A percentile compares a stretch with the other conserved stretches of the same genome.
These are phyloP conservation scores for Candida pseudofarinosa DNA, from an alignment of 805 yeast genomes.

Conservation along the genomic window DNA sequence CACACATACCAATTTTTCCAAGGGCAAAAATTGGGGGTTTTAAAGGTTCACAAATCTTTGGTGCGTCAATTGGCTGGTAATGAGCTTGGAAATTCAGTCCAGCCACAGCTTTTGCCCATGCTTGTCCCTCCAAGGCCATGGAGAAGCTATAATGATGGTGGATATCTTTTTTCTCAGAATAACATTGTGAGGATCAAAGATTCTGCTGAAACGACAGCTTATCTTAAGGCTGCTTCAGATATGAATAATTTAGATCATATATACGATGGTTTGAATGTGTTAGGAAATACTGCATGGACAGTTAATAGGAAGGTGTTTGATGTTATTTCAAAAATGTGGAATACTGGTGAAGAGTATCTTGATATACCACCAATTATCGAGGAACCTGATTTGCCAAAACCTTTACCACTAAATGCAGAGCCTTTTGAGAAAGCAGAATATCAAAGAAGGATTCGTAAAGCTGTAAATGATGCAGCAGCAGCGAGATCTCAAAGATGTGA, in stretches of 20 bases:
- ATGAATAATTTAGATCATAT: constrained; percentile 61
- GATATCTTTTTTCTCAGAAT: constrained; percentile 64
- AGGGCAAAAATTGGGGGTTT: constrained; percentile 78
- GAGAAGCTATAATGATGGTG: constrained; percentile 80
- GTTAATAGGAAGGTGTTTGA: constrained; percentile 69
- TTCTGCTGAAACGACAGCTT: constrained; percentile 86
- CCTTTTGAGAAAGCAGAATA: constrained; percentile 69
- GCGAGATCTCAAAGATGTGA: constrained; percentile 89
- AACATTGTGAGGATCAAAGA: constrained; percentile 72
- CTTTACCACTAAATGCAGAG: constrained; percentile 64
- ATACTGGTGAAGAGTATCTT: constrained; percentile 70
- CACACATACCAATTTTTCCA: constrained; percentile 80
- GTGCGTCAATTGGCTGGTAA: constrained; percentile 66
- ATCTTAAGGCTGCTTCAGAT: constrained; percentile 78
- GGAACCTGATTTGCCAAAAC: constrained; percentile 43
- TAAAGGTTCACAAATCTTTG: constrained; percentile 69
- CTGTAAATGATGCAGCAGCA: constrained; percentile 58
- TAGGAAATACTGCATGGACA: constrained; percentile 92
- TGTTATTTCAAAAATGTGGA: constrained; percentile 79
- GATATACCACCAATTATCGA: constrained; percentile 55
- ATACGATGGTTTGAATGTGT: constrained; percentile 75
- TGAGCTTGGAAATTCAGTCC: constrained; percentile 57
- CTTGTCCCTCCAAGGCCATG: constrained; percentile 85
- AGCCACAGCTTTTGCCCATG: constrained; percentile 92
- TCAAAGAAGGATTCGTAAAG: constrained; percentile 54